A percentile compares a stretch with the other conserved stretches of the same genome.
phyloP scores from a whole-genome alignment of 441 rosid genomes.

The Rhodomyrtus psidioides region DNA sequence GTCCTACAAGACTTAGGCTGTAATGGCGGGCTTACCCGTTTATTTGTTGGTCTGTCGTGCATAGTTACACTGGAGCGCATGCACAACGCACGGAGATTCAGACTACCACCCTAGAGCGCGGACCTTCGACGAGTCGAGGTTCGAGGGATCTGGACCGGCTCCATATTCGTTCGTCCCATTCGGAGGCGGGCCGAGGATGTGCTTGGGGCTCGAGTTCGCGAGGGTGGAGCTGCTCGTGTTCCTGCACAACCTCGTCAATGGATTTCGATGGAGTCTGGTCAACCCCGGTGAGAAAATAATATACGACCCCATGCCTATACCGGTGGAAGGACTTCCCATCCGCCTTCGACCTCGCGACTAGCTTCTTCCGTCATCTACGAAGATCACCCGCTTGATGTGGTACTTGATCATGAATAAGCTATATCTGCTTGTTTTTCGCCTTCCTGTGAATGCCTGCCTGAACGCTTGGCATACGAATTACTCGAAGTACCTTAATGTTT shows the following conservation, averaged over 20 bases:
- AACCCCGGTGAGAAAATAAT: not conserved
- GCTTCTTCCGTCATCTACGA: too few species aligned
- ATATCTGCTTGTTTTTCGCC: too few species aligned
- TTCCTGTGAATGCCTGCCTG: too few species aligned
- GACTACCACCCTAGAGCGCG: not conserved
- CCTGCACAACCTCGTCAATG: not conserved
- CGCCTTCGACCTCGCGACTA: too few species aligned
- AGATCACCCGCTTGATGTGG: too few species aligned
- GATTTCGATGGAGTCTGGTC: not conserved
- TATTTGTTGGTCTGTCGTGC: not conserved
- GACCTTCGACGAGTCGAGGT: not conserved
- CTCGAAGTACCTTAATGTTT: not conserved
- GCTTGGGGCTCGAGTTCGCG: not conserved
- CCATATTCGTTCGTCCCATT: not conserved
- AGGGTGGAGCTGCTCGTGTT: not conserved
- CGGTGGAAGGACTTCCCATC: too few species aligned
- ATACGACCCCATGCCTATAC: not conserved
- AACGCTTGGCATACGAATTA: not conserved
- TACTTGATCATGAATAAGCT: too few species aligned
- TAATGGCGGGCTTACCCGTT: not conserved
- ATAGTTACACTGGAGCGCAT: not conserved
- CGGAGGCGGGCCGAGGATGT: not conserved
- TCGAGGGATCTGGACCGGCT: not conserved
- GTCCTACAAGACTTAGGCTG: not conserved
- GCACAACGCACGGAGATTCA: not conserved